Evolutionary conservation across 306 rosid genomes (phyloP).

Genomic region (Clitoria ternatea): DNA sequence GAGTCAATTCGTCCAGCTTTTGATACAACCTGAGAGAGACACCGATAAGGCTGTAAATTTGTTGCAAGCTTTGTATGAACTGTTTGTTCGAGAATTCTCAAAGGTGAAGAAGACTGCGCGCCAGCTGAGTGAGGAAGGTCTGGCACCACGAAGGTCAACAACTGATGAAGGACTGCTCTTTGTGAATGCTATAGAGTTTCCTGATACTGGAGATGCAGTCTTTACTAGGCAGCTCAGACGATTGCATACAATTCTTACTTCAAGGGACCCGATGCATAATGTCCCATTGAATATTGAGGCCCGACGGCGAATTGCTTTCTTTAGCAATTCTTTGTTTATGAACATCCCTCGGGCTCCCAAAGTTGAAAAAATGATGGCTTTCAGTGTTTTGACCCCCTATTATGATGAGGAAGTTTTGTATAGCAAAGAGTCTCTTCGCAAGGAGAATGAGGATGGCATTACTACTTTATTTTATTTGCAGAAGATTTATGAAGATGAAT

Average conservation of each 20-base stretch:
- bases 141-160: constrained; percentile 41
- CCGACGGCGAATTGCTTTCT: constrained; percentile 80
- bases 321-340: constrained; percentile 92
- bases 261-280: constrained; percentile 78
- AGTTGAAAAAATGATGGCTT: constrained; percentile 89
- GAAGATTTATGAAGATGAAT: constrained; percentile 87
- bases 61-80: constrained; percentile 83
- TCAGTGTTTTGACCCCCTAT: constrained; percentile 87
- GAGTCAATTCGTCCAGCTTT: constrained; percentile 58
- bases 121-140: constrained; percentile 57
- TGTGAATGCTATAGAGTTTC: constrained; percentile 64
- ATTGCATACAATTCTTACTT: constrained; percentile 72
- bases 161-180: constrained; percentile 61
- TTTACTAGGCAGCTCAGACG: constrained; percentile 69
- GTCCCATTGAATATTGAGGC: constrained; percentile 85
- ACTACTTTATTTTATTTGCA: constrained; percentile 86
- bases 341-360: constrained; percentile 91
- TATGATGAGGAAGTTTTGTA: constrained; percentile 83
- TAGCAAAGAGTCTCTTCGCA: constrained; percentile 56
- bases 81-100: constrained; percentile 67
- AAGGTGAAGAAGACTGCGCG: constrained; percentile 40
- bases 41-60: constrained; percentile 49
- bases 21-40: constrained; percentile 46
- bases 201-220: constrained; percentile 48
- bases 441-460: constrained; percentile 87